Base-by-base conservation (phyloP, 2,329 filamentous ascomycete genomes). In the Parafenestella ontariensis region DNA sequence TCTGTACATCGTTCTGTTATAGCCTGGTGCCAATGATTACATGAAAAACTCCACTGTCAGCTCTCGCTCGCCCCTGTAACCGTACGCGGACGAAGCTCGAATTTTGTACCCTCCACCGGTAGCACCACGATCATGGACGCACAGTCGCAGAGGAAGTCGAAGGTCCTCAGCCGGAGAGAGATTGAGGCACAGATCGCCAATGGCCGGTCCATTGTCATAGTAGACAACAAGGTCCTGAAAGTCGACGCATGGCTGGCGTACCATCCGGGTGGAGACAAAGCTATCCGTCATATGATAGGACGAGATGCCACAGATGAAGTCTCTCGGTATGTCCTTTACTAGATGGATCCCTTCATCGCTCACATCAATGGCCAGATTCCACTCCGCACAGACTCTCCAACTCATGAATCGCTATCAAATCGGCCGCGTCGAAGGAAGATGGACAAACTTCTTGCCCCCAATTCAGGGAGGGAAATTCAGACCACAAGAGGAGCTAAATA, bases 241-340 rank as follows among this genome's bases (percentile, higher is more conserved):
- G 87, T 92, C 28, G 94, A 98, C 75, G 83, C 89, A 34, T 99
- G 92, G 91, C 79, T 96, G 47, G 86, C 86, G 48, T 97, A 90
- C 70, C 95, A 98, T 70, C 95, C 95, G 11, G 95, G 95, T 52
- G 95, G 95, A 65, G 88, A 94, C 68, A 95, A 92, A 77, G 86
- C 94, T 49, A 96, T 99, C 61, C 81, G 87, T 73, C 95, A 99
- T 73, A 95, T 97, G 92, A 86, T 98, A 56, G 92, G 92, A 58
- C 87, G 89, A 77, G 92, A 96, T 85, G 94, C 92, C 46, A 97
- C 94, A 10, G 93, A 97, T 75, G 95, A 98, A 77, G 88, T 98
- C 58, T 91, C 89, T 75, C 91, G 89, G 91, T 97, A 83, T 46
- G 89, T 81, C 50, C 9, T 13, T 36, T 17, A 33, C 39, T 41